phyloP scores from a whole-genome alignment of 805 yeast genomes.

The Blastobotrys parvus region DNA sequence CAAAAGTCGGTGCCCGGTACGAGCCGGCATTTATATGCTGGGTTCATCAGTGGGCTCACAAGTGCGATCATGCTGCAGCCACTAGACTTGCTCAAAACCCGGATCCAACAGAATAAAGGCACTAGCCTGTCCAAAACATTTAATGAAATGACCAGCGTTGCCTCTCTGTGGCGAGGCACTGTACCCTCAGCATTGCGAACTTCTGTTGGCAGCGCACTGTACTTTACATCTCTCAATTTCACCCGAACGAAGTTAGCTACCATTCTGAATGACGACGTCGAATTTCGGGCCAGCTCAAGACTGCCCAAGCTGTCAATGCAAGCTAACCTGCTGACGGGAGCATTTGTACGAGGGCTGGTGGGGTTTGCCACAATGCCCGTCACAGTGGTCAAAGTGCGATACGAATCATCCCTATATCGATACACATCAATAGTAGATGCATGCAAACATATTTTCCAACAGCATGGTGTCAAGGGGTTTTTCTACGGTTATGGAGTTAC shows the following conservation, averaged over 20 bases:
- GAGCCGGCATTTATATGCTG: slow-evolving; percentile 56
- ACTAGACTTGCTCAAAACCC: slow-evolving; percentile 76
- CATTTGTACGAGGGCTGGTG: slow-evolving; percentile 66
- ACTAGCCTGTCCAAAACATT: slow-evolving; percentile 19
- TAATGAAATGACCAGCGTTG: slow-evolving; percentile 15
- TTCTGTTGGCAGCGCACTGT: slow-evolving; percentile 82
- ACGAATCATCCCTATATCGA: slow-evolving; percentile 69
- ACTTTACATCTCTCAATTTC: slow-evolving; percentile 62
- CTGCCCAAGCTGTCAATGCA: slow-evolving; percentile 65
- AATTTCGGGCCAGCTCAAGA: slow-evolving; percentile 1
- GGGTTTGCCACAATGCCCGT: slow-evolving; percentile 93
- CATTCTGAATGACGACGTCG: neutral
- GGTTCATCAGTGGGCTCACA: slow-evolving; percentile 76
- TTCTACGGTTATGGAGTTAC: slow-evolving; percentile 87
- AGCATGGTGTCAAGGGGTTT: slow-evolving; percentile 58
- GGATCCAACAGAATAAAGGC: slow-evolving; percentile 57
- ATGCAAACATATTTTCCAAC: slow-evolving; percentile 41
- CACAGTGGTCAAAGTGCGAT: slow-evolving; percentile 82
- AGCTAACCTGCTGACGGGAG: slow-evolving; percentile 72
- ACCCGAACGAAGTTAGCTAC: slow-evolving; percentile 46
- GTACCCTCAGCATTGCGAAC: slow-evolving; percentile 85
- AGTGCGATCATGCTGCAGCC: slow-evolving; percentile 82
- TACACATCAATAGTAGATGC: slow-evolving; percentile 63
- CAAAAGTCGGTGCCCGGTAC: neutral
- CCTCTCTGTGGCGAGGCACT: slow-evolving; percentile 86